A percentile compares a stretch with the other conserved stretches of the same genome.
phyloP scores from a whole-genome alignment of 306 rosid genomes.

The Vicia sativa region DNA sequence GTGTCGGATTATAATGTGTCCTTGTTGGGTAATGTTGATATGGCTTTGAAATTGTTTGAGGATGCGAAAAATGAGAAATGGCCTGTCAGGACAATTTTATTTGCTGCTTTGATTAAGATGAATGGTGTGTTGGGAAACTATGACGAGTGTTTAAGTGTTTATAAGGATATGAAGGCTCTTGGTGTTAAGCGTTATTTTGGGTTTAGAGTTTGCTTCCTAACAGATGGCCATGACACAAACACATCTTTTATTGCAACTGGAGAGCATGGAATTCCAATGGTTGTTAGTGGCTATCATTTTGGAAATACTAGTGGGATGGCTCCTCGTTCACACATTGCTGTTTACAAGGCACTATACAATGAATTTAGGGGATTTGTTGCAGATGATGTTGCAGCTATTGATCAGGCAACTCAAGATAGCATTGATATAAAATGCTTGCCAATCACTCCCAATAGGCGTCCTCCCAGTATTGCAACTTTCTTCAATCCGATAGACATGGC shows the following conservation, averaged over 20 bases:
- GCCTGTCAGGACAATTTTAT: no score
- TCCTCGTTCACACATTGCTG: constrained; percentile 80
- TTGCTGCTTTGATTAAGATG: no score
- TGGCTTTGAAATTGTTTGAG: no score
- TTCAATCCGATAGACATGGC: constrained; percentile 99
- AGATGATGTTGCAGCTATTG: constrained; percentile 96
- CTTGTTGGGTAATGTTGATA: no score
- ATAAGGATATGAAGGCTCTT: no score
- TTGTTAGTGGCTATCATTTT: constrained; percentile 84
- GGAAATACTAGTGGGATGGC: constrained; percentile 99
- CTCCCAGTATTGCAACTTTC: constrained; percentile 87
- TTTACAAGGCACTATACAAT: constrained; percentile 93
- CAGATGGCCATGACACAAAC: no score
- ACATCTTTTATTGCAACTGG: constrained; percentile 95
- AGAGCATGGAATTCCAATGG: constrained; percentile 92
- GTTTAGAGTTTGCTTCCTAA: no score
- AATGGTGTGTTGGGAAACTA: no score
- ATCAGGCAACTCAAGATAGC: constrained; percentile 97
- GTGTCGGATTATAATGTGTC: no score
- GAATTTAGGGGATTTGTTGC: constrained; percentile 97
- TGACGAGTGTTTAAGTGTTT: no score
- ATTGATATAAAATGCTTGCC: constrained; percentile 90
- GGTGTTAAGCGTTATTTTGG: no score
- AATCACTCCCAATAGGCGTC: constrained; percentile 92
- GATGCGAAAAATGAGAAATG: no score